Base-by-base conservation (phyloP, 495 filamentous ascomycete genomes). In the Parathielavia appendiculata region DNA sequence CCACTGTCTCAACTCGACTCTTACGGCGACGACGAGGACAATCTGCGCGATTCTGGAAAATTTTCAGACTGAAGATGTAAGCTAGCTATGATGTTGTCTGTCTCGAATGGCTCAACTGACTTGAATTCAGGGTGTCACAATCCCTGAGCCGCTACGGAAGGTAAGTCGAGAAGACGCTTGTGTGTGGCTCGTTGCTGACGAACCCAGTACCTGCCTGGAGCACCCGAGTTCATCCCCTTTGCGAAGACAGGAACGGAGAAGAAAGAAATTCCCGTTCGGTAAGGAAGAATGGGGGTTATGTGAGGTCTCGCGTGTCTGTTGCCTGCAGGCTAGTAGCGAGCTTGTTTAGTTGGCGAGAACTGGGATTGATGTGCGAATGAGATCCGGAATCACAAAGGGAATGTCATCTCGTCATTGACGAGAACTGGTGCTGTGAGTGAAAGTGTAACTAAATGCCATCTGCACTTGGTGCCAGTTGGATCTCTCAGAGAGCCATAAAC, bases 31-130 rank as follows among this genome's bases (percentile, higher is more conserved):
- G 0, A 93, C 95, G 73, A 82, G 93, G 62, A 90, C 95, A 20
- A 80, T 97, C 26, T 98, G 93, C 79, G 96, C 92, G 66, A 76
- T 97, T 20, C 81, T 98, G 45, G 95, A 98, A 75, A 98, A 97
- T 76, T 97, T 89, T 73, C 93, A 98, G 76, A 90, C 83, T 3
- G 85, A 93, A 64, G 85, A 92, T 63, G 88, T 89, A 70, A 70
- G 78, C 76, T 22, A 64, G 35, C 34, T 53, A 38, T 20, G 13
- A 19, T n/a, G 4, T 40, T 40, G 14, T 0, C 44, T 20, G 13
- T 12, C 20, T n/a, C n/a, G n/a, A 38, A 13, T 11, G 30, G 47
- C 23, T 39, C 38, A 43, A 63, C 61, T 39, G 41, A 32, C 47
- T 17, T 32, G 39, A 22, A 19, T 58, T 41, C 66, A 91, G 83